A percentile compares a stretch with the other conserved stretches of the same genome.
phyloP scores from a whole-genome alignment of 1,139 yeast genomes.

The Taiozyma onychis region DNA sequence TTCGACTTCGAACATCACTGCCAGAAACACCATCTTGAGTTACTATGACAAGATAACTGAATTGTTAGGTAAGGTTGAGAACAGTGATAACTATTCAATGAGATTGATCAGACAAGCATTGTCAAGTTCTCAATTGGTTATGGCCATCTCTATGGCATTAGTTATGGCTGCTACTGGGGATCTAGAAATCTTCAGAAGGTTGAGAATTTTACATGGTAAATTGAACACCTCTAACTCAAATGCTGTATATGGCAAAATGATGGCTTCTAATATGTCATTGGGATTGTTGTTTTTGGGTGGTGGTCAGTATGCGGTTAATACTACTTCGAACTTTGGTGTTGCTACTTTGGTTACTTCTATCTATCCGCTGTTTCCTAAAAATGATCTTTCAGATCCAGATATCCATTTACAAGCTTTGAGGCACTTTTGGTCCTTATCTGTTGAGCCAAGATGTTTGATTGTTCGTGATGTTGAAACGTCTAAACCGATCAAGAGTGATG shows the following conservation, averaged over 20 bases:
- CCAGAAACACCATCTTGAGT: slow-evolving; percentile 53
- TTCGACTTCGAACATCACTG: slow-evolving; percentile 53
- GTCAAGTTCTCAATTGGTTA: slow-evolving; percentile 49
- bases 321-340: slow-evolving; percentile 53
- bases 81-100: slow-evolving; percentile 49
- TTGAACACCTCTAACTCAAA: slow-evolving; percentile 5
- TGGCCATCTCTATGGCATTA: slow-evolving; percentile 61
- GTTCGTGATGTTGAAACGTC: slow-evolving; percentile 63
- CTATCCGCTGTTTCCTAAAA: slow-evolving; percentile 64
- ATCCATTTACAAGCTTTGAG: slow-evolving; percentile 80
- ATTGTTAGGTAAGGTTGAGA: slow-evolving; percentile 43
- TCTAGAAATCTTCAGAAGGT: slow-evolving; percentile 64
- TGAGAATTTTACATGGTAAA: slow-evolving; percentile 56
- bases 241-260: slow-evolving; percentile 57
- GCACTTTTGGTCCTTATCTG: slow-evolving; percentile 88
- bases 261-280: slow-evolving; percentile 77
- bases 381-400: slow-evolving; percentile 36
- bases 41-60: slow-evolving; percentile 55
- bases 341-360: slow-evolving; percentile 71
- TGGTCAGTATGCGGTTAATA: slow-evolving; percentile 79
- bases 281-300: slow-evolving; percentile 91
- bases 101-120: slow-evolving; percentile 54
- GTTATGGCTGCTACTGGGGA: slow-evolving; percentile 95
- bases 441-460: slow-evolving; percentile 74
- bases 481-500: slow-evolving; percentile 46